phyloP scores from a whole-genome alignment of 257 asterid genomes.

The Solanum raphanifolium region DNA sequence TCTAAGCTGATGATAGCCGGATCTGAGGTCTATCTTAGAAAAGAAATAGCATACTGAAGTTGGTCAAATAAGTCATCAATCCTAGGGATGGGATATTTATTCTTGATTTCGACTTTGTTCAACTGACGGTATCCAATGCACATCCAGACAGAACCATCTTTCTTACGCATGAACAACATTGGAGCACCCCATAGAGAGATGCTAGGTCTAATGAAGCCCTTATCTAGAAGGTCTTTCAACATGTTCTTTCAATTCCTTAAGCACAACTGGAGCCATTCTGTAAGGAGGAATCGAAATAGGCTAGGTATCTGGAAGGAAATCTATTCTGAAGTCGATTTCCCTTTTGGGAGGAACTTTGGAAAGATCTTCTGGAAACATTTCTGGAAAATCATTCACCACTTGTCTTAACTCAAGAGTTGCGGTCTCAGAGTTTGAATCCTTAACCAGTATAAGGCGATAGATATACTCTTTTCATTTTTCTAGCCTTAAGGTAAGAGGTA shows the following conservation, averaged over 20 bases:
- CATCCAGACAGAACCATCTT: neutral
- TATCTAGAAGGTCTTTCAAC: neutral
- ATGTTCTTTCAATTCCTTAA: neutral
- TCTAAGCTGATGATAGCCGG: neutral
- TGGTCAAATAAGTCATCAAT: neutral
- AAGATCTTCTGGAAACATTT: too few species aligned
- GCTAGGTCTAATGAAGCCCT: too few species aligned
- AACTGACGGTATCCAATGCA: neutral
- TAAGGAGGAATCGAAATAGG: neutral
- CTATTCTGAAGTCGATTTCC: neutral
- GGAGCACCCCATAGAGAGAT: neutral
- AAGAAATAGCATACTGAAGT: neutral
- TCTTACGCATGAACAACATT: neutral
- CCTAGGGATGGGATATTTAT: neutral
- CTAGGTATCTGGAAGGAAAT: neutral
- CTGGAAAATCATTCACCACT: neutral
- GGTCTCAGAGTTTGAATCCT: neutral
- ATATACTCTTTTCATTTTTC: too few species aligned
- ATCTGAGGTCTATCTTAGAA: neutral
- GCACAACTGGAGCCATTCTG: neutral
- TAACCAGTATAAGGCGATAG: neutral
- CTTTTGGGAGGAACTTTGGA: neutral
- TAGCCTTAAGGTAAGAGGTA: neutral
- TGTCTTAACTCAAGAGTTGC: neutral
- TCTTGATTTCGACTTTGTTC: neutral